Conservation (phyloP, 2,329 filamentous ascomycete genomes). For the Sarocladium strictum region DNA sequence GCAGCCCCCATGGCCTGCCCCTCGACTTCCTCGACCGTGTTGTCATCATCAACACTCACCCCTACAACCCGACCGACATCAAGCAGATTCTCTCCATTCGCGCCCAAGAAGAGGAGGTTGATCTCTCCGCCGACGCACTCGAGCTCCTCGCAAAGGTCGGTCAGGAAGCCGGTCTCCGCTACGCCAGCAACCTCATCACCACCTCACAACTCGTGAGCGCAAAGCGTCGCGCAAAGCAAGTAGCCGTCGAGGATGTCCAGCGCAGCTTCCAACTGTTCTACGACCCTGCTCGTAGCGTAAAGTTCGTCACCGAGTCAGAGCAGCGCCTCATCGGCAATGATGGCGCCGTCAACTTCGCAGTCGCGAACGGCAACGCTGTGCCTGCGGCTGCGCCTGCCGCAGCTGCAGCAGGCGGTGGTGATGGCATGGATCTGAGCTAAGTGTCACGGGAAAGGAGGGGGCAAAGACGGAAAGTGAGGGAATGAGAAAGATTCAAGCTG, state of each 20-base stretch:
- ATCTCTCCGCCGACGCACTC: slow-evolving; percentile 81
- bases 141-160: slow-evolving; percentile 94
- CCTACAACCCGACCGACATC: slow-evolving; percentile 79
- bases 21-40: slow-evolving; percentile 95
- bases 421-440: slow-evolving; percentile 42
- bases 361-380: slow-evolving; percentile 35
- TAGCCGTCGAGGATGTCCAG: slow-evolving; percentile 83
- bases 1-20: slow-evolving; percentile 86
- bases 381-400: background rate
- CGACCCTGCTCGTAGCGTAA: slow-evolving; percentile 79
- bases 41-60: slow-evolving; percentile 89
- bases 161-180: slow-evolving; percentile 83
- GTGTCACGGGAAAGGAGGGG: no score
- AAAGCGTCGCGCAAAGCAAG: slow-evolving; percentile 80
- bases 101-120: slow-evolving; percentile 93
- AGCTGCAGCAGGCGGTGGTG: slow-evolving; percentile 30
- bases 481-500: background rate
- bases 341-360: slow-evolving; percentile 68
- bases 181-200: slow-evolving; percentile 96
- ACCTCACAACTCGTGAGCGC: slow-evolving; percentile 82
- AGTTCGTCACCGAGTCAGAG: slow-evolving; percentile 86
- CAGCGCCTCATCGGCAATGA: slow-evolving; percentile 87
- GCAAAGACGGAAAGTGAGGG: background rate
- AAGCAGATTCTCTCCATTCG: slow-evolving; percentile 88
- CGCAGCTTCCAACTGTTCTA: slow-evolving; percentile 93